Evolutionary conservation across 768 basidiomycete genomes (phyloP).

Genomic region (Boletus bicolor): DNA sequence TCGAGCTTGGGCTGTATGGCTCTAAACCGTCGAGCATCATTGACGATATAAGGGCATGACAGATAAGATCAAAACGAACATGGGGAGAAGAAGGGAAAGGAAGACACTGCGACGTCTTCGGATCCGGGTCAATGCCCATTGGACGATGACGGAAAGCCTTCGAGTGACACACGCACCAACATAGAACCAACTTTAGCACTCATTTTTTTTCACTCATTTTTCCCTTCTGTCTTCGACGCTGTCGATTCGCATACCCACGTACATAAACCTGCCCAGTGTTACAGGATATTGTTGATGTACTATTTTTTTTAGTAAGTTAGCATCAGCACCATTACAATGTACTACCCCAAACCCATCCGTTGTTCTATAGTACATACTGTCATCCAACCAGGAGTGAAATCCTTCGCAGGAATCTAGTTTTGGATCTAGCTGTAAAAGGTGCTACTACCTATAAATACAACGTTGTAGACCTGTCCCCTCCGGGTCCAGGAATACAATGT

Average conservation of each 20-base stretch:
- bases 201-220: not conserved
- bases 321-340: not conserved
- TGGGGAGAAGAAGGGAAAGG: not conserved
- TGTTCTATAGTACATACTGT: not conserved
- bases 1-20: conserved; percentile 13
- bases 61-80: not conserved
- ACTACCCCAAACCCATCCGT: not conserved
- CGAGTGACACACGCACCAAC: not conserved
- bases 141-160: not conserved
- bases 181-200: not conserved
- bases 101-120: not conserved
- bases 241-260: conserved; percentile 1
- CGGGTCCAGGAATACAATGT: too few species aligned
- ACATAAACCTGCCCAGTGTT: not conserved
- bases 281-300: not conserved
- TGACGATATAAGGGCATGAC: conserved; percentile 4
- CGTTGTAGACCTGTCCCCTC: too few species aligned
- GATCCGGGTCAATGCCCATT: not conserved
- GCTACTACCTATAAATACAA: too few species aligned
- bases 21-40: conserved; percentile 4
- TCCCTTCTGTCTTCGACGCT: not conserved
- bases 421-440: too few species aligned
- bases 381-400: too few species aligned
- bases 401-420: too few species aligned
- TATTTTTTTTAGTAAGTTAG: not conserved